Percentiles rank a stretch among this genome's conserved stretches.
Evolutionary conservation across 2,329 filamentous ascomycete genomes (phyloP).

Genomic region (Apiospora koreana): DNA sequence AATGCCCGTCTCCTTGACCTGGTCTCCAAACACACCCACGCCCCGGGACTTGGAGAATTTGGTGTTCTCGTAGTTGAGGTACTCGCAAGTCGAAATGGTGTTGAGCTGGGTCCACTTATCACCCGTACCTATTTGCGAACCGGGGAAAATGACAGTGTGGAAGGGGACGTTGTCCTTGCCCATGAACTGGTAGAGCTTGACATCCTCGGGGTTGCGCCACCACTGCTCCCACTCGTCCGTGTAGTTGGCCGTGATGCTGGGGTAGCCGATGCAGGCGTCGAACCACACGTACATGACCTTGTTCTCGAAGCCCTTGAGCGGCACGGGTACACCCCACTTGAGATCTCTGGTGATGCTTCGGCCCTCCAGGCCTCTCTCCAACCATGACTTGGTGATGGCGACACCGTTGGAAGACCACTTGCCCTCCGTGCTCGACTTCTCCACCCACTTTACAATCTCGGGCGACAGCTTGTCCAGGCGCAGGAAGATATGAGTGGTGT

Average conservation of each 20-base stretch:
- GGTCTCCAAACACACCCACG: slow-evolving; percentile 74
- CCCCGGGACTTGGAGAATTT: slow-evolving; percentile 77
- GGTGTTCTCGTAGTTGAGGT: slow-evolving; percentile 68
- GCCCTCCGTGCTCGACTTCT: slow-evolving; percentile 71
- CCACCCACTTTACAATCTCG: slow-evolving; percentile 76
- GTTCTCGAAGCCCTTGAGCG: slow-evolving; percentile 54
- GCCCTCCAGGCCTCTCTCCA: slow-evolving; percentile 80
- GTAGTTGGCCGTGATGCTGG: slow-evolving; percentile 75
- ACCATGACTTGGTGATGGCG: slow-evolving; percentile 77
- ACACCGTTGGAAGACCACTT: slow-evolving; percentile 75
- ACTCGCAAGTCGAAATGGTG: slow-evolving; percentile 72
- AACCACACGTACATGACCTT: slow-evolving; percentile 76
- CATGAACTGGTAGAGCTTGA: slow-evolving; percentile 76
- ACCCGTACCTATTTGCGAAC: slow-evolving; percentile 67
- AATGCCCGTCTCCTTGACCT: slow-evolving; percentile 70
- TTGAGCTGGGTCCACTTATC: slow-evolving; percentile 76
- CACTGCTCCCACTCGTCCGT: slow-evolving; percentile 73
- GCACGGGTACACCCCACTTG: slow-evolving; percentile 76
- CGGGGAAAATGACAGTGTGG: slow-evolving; percentile 77
- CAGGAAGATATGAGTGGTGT: slow-evolving; percentile 92
- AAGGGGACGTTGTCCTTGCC: slow-evolving; percentile 75
- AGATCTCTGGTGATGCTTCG: slow-evolving; percentile 91
- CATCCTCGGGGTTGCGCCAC: slow-evolving; percentile 74
- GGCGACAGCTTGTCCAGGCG: slow-evolving; percentile 80
- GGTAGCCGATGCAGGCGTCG: slow-evolving; percentile 77